Base-by-base conservation (phyloP, 2,329 filamentous ascomycete species). In the Colletotrichum lentis region DNA sequence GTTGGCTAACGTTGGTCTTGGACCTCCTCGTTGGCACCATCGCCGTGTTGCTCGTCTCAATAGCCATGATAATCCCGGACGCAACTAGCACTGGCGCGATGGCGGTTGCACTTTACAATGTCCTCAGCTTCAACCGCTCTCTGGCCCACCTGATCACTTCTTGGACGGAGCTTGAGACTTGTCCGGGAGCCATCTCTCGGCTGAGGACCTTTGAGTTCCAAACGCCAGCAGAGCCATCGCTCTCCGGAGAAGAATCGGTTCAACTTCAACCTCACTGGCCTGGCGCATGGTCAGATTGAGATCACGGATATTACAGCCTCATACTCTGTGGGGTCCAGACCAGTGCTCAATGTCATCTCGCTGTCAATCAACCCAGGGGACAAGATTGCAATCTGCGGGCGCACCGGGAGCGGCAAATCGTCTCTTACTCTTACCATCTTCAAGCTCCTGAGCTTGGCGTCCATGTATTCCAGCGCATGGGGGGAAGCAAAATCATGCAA, bases 1-100 rank as follows among this genome's bases (percentile, higher is more conserved):
- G 80, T 27, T 86, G 83, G 83, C 74, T 86, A 1, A 81, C 76
- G 0, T 72, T 86, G 2, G 81, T 83, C 1, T 72, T 86, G 11
- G 82, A 86, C 66, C 72, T 86, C 3, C 31, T 68, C 22, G 73
- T 74, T 12, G 67, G 59, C 6, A 71, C 62, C 1, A 54, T 71
- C 1, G 73, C 73, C 0, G 53, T 73, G n/a, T 69, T 72, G 1
- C 70, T 76, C 8, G 70, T 73, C 0, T 59, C 61, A 1, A 39
- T 68, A 1, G 61, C 54, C 14, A 50, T 64, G 39, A 41, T 67
- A 7, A 69, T 67, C 1, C 59, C 59, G 1, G 61, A 64, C 1
- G 54, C 62, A 0, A 70, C 69, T 1, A 70, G 64, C 4, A 71
- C 68, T 1, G 69, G 65, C 10, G 60, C 68, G 7, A 69, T 76